Base-by-base conservation (phyloP, 805 yeast genomes). In the Kregervanrija fluxuum region DNA sequence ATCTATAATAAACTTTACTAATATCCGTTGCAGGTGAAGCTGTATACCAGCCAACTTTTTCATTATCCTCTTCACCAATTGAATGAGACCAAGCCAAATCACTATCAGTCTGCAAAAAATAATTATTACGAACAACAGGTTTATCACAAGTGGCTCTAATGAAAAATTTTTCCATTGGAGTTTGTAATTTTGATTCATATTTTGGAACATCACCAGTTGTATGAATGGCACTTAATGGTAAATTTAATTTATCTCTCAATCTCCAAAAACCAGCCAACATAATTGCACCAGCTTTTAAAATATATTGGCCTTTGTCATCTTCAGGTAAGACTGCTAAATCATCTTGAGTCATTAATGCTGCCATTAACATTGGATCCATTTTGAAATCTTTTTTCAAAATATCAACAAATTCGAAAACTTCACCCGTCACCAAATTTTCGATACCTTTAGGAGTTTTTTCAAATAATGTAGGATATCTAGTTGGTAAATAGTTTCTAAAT, bases 191-290 rank as follows among this genome's bases (percentile, higher is more conserved):
- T 34, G 73, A 75, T 43, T 74, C 68, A 54, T 74, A 81, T 54
- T 80, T 76, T 11, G 87, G 87, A 34, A 82, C 87, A 52, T 79
- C 82, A 28, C 85, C 87, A 37, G 74, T 64, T 9, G 81, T 76
- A 57, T 82, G 88, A 48, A 81, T 80, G 17, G 68, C 70, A 35
- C 72, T 64, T 37, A 81, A 61, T 13, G 83, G 79, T 61, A 74
- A 61, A 44, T 76, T 70, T 31, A 74, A 55, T 57, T 82, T 82
- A 54, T 82, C 87, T 43, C 63, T 69, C 36, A 82, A 68, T 55
- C 85, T 68, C 87, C 87, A 81, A 59, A 80, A 82, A 0, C 82
- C 87, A 3, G 88, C 82, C 38, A 81, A 67, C 54, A 78, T 65
- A 41, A 81, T 77, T 4, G 82, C 75, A 2, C 85, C 88, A 30